Percentiles rank a stretch among this genome's conserved stretches.
phyloP scores from a whole-genome alignment of 2,329 filamentous ascomycete species.

The Pseudogymnoascus verrucosus region DNA sequence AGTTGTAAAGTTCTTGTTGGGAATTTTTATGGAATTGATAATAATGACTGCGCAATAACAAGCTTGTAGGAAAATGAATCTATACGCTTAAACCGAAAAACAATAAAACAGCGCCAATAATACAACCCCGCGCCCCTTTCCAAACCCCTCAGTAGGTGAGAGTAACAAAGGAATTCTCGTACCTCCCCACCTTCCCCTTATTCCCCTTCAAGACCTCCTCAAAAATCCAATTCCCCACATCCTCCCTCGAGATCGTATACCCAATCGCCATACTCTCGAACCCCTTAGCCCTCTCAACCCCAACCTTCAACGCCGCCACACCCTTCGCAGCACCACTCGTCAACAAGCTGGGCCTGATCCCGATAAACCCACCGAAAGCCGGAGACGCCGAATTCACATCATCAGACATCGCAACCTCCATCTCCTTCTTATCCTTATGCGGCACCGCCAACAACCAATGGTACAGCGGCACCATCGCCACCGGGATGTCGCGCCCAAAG shows the following conservation, averaged over 20 bases:
- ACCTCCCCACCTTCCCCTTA: background rate
- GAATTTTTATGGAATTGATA: background rate
- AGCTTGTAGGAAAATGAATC: background rate
- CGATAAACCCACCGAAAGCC: constrained; percentile 12
- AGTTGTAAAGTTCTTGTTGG: background rate
- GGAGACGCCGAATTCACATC: background rate
- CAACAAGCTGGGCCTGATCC: constrained; percentile 25
- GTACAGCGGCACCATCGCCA: constrained; percentile 38
- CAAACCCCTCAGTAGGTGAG: background rate
- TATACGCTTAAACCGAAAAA: background rate
- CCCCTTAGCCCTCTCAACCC: constrained; percentile 17
- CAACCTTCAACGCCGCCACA: constrained; percentile 18
- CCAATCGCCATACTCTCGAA: constrained; percentile 25
- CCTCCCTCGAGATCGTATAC: constrained; percentile 28
- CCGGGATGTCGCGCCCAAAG: constrained; percentile 35
- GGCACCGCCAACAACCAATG: constrained; percentile 33
- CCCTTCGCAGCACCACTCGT: constrained; percentile 24
- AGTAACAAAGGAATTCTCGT: background rate
- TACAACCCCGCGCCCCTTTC: background rate
- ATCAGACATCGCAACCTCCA: constrained; percentile 30
- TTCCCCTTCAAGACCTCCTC: constrained; percentile 10
- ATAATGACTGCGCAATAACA: background rate
- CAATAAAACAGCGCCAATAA: background rate
- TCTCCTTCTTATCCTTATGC: constrained; percentile 40
- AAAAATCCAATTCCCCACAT: constrained; percentile 31